These are phyloP conservation scores for Sindora glabra DNA, from an alignment of 306 rosid species.

Conservation along the genomic window DNA sequence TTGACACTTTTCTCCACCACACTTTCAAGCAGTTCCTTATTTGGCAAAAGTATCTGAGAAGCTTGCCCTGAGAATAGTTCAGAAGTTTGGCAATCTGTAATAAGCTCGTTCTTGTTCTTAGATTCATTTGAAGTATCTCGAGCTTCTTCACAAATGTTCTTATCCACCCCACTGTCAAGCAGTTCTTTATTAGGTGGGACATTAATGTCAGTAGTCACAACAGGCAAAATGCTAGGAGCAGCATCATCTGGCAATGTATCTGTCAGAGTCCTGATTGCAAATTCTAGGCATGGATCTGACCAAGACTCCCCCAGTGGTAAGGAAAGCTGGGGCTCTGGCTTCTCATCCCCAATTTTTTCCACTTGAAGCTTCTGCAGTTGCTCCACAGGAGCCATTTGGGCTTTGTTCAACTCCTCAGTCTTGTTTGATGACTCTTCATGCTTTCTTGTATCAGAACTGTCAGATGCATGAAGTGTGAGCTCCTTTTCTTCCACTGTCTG, in stretches of 20 bases:
- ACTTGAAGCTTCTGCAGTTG: slow-evolving; percentile 30
- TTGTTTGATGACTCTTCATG: slow-evolving; percentile 16
- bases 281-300: slow-evolving; percentile 93
- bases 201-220: slow-evolving; percentile 21
- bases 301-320: slow-evolving; percentile 57
- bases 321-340: slow-evolving; percentile 34
- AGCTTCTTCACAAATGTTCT: slow-evolving; percentile 22
- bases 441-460: not conserved
- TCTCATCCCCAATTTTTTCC: slow-evolving; percentile 25
- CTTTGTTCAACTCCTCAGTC: slow-evolving; percentile 24
- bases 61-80: no score
- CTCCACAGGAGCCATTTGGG: slow-evolving; percentile 23
- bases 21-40: slow-evolving; percentile 22
- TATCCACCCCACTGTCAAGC: slow-evolving; percentile 23
- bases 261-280: slow-evolving; percentile 84
- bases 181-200: slow-evolving; percentile 19
- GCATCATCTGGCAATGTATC: slow-evolving; percentile 73
- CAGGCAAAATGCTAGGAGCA: slow-evolving; percentile 23
- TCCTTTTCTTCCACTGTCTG: slow-evolving; percentile 9
- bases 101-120: slow-evolving; percentile 31
- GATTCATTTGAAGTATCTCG: slow-evolving; percentile 26
- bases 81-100: slow-evolving; percentile 23
- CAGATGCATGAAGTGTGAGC: slow-evolving; percentile 13
- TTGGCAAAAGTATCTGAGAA: no score
- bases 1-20: slow-evolving; percentile 18